These are phyloP conservation scores for Zygosaccharomyces pseudobailii DNA, from an alignment of 1,139 yeast genomes.

Conservation along the genomic window DNA sequence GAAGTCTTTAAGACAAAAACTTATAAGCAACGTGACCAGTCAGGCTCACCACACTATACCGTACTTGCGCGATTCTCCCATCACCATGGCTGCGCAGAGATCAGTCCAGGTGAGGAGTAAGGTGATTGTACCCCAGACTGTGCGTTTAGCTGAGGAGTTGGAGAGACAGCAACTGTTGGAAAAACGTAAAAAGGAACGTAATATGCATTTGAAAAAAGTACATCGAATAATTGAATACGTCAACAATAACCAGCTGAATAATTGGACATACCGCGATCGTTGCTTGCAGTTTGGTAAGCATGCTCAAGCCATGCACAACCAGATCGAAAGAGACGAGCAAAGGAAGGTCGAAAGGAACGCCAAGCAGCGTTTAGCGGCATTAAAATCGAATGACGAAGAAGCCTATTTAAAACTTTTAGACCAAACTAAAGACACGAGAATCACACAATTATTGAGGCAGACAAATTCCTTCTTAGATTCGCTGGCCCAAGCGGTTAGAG, in stretches of 20 bases:
- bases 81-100: constrained; percentile 56
- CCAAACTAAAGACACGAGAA: constrained; percentile 96
- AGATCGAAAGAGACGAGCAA: constrained; percentile 84
- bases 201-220: constrained; percentile 36
- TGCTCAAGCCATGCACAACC: constrained; percentile 57
- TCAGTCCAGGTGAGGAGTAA: constrained; percentile 67
- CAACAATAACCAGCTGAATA: constrained; percentile 31
- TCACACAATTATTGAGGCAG: constrained; percentile 87
- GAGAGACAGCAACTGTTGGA: constrained; percentile 54
- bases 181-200: constrained; percentile 41
- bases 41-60: constrained; percentile 51
- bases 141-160: constrained; percentile 56
- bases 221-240: constrained; percentile 39
- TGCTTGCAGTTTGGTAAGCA: constrained; percentile 36
- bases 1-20: constrained; percentile 71
- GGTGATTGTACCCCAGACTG: constrained; percentile 57
- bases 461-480: constrained; percentile 90
- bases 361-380: constrained; percentile 93
- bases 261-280: constrained; percentile 25
- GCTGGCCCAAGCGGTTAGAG: constrained; percentile 83
- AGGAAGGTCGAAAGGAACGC: constrained; percentile 86
- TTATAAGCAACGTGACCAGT: constrained; percentile 62
- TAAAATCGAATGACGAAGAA: constrained; percentile 95
- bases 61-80: constrained; percentile 45
- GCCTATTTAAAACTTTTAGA: constrained; percentile 91